Base-by-base conservation (phyloP, 305 asterid species). In the Solanum hybrid region DNA sequence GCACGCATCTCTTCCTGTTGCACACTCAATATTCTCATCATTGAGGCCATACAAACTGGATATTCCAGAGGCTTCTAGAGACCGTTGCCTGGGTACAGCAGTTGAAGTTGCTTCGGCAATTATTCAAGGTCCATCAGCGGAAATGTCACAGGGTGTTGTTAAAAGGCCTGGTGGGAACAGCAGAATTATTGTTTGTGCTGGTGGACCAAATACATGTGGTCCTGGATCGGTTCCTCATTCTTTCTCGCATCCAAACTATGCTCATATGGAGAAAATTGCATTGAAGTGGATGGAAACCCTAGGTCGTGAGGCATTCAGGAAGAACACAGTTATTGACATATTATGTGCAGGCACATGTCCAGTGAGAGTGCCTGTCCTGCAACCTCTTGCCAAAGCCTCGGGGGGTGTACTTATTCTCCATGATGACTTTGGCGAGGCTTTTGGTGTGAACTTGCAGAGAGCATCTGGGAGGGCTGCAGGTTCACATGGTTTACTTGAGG, bases 301-400 rank as follows among this genome's bases (percentile, higher is more conserved):
- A 86, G 98, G 98, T 29, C 94, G 93, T 78, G 94, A 94, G 89
- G 98, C 98, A 86, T 94, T 93, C 92, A 94, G 92, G 71, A 92
- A 93, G 87, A 94, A 94, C 90, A 94, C 96, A n/a, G 96, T 95
- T 88, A 93, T 96, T 89, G 99, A 97, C 91, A 92, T 97, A 79
- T 93, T 96, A 82, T 96, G 99, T 90, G 99, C 99, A 78, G 99
- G 99, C 89, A 97, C 98, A 82, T 97, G 98, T 89, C 99, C 99
- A 10, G 94, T 95, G 32, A 95, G 99, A 87, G 96, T 94, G 91
- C 96, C 97, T 89, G 90, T 97, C 75, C 90, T 97, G 90, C 99
- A 92, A 73, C 97, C 98, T 86, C 98, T 97, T 91, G 97, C 99
- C 35, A 96, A 96, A 91, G 94, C 96, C 87, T 94, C 98, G 37